Evolutionary conservation across 1,284 basidiomycete species (phyloP).

Genomic region (Papiliotrema laurentii): DNA sequence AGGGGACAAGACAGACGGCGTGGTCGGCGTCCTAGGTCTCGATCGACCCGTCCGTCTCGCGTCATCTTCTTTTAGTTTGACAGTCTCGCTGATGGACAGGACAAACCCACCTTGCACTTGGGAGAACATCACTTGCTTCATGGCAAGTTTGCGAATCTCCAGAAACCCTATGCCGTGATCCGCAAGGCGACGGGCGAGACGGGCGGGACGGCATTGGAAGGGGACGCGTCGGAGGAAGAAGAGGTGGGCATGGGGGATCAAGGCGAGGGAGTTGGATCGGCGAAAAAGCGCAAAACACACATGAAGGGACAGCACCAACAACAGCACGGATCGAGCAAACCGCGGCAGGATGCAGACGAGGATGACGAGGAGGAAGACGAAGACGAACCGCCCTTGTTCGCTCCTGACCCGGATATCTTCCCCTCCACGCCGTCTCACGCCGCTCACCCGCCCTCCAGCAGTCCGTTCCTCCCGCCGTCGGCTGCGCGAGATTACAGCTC

Average conservation of each 20-base stretch:
- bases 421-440: constrained; percentile 4
- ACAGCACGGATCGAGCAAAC: neutral
- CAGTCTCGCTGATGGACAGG: constrained; percentile 50
- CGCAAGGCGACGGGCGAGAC: constrained; percentile 14
- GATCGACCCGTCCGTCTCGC: constrained; percentile 41
- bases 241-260: constrained; percentile 18
- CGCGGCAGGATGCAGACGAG: constrained; percentile 3
- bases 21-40: constrained; percentile 43
- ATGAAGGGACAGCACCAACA: neutral
- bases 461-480: constrained; percentile 15
- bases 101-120: constrained; percentile 71
- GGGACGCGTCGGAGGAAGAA: constrained; percentile 8
- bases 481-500: constrained; percentile 41
- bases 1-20: constrained; percentile 43
- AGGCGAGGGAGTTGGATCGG: neutral
- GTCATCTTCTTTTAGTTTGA: neutral
- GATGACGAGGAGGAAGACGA: constrained; percentile 19
- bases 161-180: constrained; percentile 69
- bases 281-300: neutral
- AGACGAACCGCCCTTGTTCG: constrained; percentile 29
- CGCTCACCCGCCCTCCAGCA: constrained; percentile 6
- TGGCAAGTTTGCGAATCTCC: constrained; percentile 69
- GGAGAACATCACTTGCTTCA: constrained; percentile 80
- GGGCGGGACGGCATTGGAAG: constrained; percentile 7
- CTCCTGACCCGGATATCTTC: constrained; percentile 12